Base-by-base conservation (phyloP, 345 rosid genomes). In the Durio zibethinus region DNA sequence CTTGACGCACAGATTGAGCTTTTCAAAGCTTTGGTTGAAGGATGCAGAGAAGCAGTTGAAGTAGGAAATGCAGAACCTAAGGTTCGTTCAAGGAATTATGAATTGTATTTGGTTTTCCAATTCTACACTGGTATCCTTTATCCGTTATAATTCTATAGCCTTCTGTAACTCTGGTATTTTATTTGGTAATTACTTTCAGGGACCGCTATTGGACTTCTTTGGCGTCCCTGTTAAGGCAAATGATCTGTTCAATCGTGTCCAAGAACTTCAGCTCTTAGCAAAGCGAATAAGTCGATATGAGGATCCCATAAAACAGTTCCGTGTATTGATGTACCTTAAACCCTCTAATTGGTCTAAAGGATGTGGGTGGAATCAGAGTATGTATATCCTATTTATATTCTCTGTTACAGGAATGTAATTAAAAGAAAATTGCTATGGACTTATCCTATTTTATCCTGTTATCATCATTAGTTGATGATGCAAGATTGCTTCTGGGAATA, bases 271-370 rank as follows among this genome's bases (percentile, higher is more conserved):
- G 86, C 90, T 91, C 40, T 85, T 97, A 63, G 93, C 92, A 65
- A 94, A 91, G 82, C 91, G 97, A 56, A 91, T 96, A 63, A 82
- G 70, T 82, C 93, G 90, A 74, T 96, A 93, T 73, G 84, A 88
- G 67, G 89, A 96, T 84, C 99, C 99, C 48, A 79, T 96, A 76
- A 86, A 88, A 80, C 99, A 94, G 73, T 97, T 97, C 83, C 90
- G 97, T 73, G 98, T 89, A 64, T 84, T 94, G 80, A 79, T 83
- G 31, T 90, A 89, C 84, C 97, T 94, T 72, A 97, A 94, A 87
- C 97, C 98, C 82, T 92, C 99, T 16, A 97, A 94, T 77, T 97
- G 99, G 99, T 91, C 99, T 60, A 97, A 97, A 88, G 99, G 99
- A 71, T 97, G 99, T 73, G 98, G 99, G 50, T 97, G 99, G 99